Percentiles rank a stretch among this genome's conserved stretches.
Conservation (phyloP, 441 rosid species). For the Euphorbia celastroides region DNA sequence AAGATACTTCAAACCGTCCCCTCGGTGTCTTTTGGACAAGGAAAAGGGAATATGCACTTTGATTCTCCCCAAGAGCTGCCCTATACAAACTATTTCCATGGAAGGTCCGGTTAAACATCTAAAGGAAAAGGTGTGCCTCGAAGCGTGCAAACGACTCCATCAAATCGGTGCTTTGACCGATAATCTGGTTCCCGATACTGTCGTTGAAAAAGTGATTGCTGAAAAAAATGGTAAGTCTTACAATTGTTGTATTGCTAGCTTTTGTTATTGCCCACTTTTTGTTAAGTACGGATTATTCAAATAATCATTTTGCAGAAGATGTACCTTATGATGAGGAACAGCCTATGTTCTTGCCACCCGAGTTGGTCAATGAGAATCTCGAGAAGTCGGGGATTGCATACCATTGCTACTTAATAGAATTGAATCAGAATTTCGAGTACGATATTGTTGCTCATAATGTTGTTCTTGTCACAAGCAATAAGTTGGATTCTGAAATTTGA, state of each 20-base stretch:
- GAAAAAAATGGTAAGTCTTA: constrained; percentile 37
- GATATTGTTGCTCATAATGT: constrained; percentile 38
- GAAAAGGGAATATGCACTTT: constrained; percentile 41
- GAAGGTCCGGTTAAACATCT: constrained; percentile 35
- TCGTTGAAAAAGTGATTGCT: constrained; percentile 44
- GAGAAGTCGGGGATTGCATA: constrained; percentile 25
- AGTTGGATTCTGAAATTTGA: constrained; percentile 45
- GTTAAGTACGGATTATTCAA: background rate
- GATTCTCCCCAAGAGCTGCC: constrained; percentile 78
- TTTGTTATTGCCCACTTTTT: background rate
- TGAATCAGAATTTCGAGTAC: constrained; percentile 32
- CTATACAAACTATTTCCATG: constrained; percentile 35
- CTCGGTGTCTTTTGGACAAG: constrained; percentile 48
- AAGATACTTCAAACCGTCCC: constrained; percentile 86
- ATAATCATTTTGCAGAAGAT: constrained; percentile 31
- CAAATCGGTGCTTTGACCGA: constrained; percentile 67
- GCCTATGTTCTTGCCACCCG: constrained; percentile 67
- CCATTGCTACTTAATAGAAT: constrained; percentile 51
- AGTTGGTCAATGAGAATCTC: constrained; percentile 40
- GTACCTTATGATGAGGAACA: constrained; percentile 45
- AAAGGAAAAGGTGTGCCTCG: constrained; percentile 71
- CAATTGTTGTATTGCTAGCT: background rate
- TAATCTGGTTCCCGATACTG: constrained; percentile 75
- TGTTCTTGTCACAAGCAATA: constrained; percentile 47
- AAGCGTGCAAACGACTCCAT: constrained; percentile 83